Evolutionary conservation across 345 rosid species (phyloP).

Genomic region (Lumnitzera littorea): DNA sequence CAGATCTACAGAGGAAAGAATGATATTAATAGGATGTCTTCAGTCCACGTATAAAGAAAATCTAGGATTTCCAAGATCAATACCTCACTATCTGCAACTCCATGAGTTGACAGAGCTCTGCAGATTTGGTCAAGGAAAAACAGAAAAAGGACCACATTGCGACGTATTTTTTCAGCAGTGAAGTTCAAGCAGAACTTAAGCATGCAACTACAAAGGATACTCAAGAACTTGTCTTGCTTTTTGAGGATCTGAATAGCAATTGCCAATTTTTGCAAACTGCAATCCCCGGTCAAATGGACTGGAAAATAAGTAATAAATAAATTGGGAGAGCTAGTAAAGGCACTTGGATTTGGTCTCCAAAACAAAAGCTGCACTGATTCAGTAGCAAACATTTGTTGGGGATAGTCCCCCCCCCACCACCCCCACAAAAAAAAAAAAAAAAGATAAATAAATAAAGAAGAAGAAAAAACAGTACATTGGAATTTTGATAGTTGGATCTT

Average conservation of each 20-base stretch:
- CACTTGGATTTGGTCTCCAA: not conserved
- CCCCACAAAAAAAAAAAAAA: no score
- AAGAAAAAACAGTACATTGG: constrained; percentile 37
- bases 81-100: constrained; percentile 81
- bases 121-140: constrained; percentile 34
- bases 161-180: not conserved
- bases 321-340: constrained; percentile 8
- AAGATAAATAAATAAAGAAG: not conserved
- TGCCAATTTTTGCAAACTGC: constrained; percentile 42
- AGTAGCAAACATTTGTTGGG: not conserved
- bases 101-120: constrained; percentile 48
- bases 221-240: constrained; percentile 60
- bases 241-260: constrained; percentile 44
- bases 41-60: constrained; percentile 7
- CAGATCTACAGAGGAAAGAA: constrained; percentile 49
- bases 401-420: not conserved
- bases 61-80: constrained; percentile 10
- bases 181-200: constrained; percentile 5
- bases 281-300: constrained; percentile 73
- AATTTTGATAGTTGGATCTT: constrained; percentile 69
- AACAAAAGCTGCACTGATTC: no score
- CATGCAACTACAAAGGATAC: constrained; percentile 51
- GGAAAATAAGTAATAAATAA: constrained; percentile 12
- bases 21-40: constrained; percentile 14
- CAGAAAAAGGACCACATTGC: constrained; percentile 9